Base-by-base conservation (phyloP, 139 green algal species). In the Chlorella ohadii region DNA sequence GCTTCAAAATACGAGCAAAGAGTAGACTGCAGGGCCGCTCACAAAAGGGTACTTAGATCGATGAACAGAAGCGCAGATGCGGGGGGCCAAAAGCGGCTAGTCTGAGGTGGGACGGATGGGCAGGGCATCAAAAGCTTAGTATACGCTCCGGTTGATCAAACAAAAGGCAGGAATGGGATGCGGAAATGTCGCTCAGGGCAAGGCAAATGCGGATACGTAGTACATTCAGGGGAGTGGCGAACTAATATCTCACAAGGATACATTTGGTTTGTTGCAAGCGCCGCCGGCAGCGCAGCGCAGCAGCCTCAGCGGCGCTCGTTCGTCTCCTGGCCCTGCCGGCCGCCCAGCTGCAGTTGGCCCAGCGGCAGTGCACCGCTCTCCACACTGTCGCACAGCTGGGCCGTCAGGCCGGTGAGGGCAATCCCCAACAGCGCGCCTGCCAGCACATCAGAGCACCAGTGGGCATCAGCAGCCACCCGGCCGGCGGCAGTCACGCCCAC, bases 371-470 rank as follows among this genome's bases (percentile, higher is more conserved):
- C n/a, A 3, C 64, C 31, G 63, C 27, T 16, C 33, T 77, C 34
- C 20, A 13, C 23, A 27, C 23, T 34, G 33, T 20, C 28, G 55
- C 76, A 61, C 36, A 72, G 36, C 63, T 41, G 57, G 25, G 41
- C 76, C 28, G 65, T 33, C 12, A n/a, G 6, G 5, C 17, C 38
- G 15, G 63, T 56, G 36, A 87, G 71, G 7, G 76, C 83, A 20
- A 56, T 33, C 3, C 73, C 83, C 38, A 87, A 31, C 28, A 74
- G 83, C 2, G 83, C 83, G 3, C 83, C 83, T 3, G 73, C 83
- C 34, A 81, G 9, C 2, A 44, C 64, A 31, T 87, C 83, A 0
- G 25, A 41, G 11, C 25, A 20, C 83, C 83, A 87, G 61, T 87
- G 83, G 22, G 36, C 44, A 28, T 87, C 73, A 0, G 56, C 83